Evolutionary conservation across 2,329 filamentous ascomycete genomes (phyloP).

Genomic region (Macroventuria anomochaeta): DNA sequence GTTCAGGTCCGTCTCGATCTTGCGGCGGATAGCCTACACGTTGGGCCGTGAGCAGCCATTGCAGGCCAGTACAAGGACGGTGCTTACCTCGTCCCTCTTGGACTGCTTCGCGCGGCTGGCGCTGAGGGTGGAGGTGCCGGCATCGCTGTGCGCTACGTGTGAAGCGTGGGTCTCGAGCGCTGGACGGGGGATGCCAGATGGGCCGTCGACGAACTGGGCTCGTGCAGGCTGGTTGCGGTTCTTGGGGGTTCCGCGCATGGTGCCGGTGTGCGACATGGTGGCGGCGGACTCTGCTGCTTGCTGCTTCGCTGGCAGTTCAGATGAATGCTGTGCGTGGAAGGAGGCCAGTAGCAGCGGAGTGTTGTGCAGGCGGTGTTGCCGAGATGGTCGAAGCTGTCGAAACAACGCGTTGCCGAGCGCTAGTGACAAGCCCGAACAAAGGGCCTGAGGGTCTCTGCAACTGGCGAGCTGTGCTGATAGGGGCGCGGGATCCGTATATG

Average conservation of each 20-base stretch:
- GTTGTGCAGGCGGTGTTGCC: slow-evolving; percentile 7
- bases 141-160: slow-evolving; percentile 62
- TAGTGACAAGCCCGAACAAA: slow-evolving; percentile 14
- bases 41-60: slow-evolving; percentile 10
- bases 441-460: slow-evolving; percentile 7
- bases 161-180: slow-evolving; percentile 65
- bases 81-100: slow-evolving; percentile 94
- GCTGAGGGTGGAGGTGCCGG: slow-evolving; percentile 74
- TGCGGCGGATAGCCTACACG: slow-evolving; percentile 86
- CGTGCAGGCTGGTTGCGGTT: slow-evolving; percentile 58
- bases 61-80: not conserved
- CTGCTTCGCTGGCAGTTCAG: slow-evolving; percentile 23
- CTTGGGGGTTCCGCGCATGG: slow-evolving; percentile 75
- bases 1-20: slow-evolving; percentile 96
- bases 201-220: slow-evolving; percentile 63
- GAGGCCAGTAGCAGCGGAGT: slow-evolving; percentile 4
- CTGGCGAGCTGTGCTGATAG: slow-evolving; percentile 11
- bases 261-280: slow-evolving; percentile 67
- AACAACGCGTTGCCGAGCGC: slow-evolving; percentile 18
- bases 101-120: slow-evolving; percentile 95
- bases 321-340: slow-evolving; percentile 8
- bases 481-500: slow-evolving; percentile 5
- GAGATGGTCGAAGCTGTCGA: slow-evolving; percentile 1
- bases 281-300: slow-evolving; percentile 16
- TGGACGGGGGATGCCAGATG: slow-evolving; percentile 75